Conservation (phyloP, 768 basidiomycete species). For the Gymnopilus junonius region DNA sequence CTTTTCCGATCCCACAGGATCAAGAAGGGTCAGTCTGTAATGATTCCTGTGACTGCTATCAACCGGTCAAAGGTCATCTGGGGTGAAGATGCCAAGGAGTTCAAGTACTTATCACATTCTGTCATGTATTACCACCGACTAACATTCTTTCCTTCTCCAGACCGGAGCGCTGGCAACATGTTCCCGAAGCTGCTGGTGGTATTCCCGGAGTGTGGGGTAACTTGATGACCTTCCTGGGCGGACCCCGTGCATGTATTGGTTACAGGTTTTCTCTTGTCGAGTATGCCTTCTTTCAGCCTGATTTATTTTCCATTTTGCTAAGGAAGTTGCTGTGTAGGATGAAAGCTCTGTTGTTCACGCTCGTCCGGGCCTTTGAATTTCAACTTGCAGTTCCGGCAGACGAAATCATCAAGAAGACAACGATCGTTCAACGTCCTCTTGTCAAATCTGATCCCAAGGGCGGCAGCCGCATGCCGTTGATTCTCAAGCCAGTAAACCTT, state of each 20-base stretch:
- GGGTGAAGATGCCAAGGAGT: constrained; percentile 66
- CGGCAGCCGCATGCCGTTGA: constrained; percentile 50
- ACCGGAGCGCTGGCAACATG: constrained; percentile 64
- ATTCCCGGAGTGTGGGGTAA: constrained; percentile 69
- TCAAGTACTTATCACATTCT: constrained; percentile 44
- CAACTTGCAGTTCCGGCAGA: constrained; percentile 47
- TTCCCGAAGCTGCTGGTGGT: constrained; percentile 44
- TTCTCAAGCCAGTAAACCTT: constrained; percentile 35
- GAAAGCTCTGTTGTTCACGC: constrained; percentile 36
- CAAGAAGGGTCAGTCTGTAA: constrained; percentile 47
- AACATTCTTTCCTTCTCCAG: constrained; percentile 35
- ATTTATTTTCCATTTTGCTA: neutral
- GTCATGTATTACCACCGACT: neutral
- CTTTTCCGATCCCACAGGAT: constrained; percentile 22
- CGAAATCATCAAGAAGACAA: constrained; percentile 36
- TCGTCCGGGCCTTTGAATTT: constrained; percentile 47
- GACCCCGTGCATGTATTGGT: constrained; percentile 69
- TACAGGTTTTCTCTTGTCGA: constrained; percentile 67
- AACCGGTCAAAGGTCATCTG: constrained; percentile 59
- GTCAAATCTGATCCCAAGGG: constrained; percentile 44
- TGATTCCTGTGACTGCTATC: constrained; percentile 55
- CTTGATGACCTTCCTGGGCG: constrained; percentile 64
- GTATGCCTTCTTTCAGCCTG: constrained; percentile 35
- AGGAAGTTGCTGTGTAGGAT: constrained; percentile 24
- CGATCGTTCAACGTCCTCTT: constrained; percentile 50